Percentiles rank a stretch among this genome's conserved stretches.
Conservation (phyloP, 78 protist species). For the Dictyostelium intermedium region DNA sequence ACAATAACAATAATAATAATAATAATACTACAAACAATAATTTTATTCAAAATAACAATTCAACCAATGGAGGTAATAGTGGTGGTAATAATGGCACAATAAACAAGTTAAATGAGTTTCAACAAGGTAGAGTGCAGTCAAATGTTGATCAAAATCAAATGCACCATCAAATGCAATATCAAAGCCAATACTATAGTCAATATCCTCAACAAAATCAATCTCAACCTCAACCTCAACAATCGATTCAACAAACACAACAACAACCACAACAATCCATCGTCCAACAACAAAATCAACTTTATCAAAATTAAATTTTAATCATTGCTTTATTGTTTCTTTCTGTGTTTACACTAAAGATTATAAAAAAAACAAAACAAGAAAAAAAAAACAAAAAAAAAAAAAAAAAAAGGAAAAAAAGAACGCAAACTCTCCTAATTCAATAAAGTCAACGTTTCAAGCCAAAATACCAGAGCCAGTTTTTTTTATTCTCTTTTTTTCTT, state of each 20-base stretch:
- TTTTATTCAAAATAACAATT: background rate
- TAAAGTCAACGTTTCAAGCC: background rate
- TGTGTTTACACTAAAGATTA: too few relatives aligned
- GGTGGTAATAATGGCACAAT: background rate
- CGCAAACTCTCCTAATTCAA: background rate
- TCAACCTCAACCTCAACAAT: background rate
- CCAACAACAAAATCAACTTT: background rate
- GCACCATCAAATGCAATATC: background rate
- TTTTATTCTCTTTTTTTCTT: too few relatives aligned
- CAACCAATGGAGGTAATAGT: background rate
- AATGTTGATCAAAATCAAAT: background rate
- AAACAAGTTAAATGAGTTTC: background rate
- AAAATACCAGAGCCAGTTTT: background rate
- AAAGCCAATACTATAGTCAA: background rate
- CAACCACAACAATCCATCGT: background rate
- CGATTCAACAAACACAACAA: background rate
- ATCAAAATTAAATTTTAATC: background rate
- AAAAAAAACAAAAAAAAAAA: too few relatives aligned
- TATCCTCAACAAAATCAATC: background rate
- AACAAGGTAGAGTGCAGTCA: background rate
- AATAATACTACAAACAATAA: background rate
- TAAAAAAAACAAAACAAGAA: too few relatives aligned
- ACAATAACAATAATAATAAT: background rate
- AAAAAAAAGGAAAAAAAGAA: background rate
- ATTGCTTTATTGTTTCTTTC: background rate